Evolutionary conservation across 208 protist genomes (phyloP), one percentile per base, ranked within the genome.

Genomic region (Crithidia mellificae): DNA sequence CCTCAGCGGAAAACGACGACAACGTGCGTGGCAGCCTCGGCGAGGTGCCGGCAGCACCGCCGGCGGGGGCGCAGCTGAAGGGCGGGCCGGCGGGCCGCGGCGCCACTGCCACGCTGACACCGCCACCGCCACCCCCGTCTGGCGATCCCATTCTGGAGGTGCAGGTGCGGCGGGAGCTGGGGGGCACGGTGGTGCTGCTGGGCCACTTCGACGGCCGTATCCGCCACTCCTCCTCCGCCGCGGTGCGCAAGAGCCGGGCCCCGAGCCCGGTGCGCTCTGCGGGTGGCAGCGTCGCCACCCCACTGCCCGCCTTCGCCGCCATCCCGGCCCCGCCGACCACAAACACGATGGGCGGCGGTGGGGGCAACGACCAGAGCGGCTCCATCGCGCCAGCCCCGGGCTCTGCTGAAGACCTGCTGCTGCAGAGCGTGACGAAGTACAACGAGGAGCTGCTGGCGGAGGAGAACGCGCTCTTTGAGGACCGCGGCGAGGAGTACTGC

Each of bases 151-250:
- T 49, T 69, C 55, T 87, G 7, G 77, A 83, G 54, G 76, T 72
- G 25, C 70, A 88, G 54, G 68, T 84, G 25, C 76, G 78, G 1
- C 72, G 55, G 0, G 87, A 90, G 61, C 63, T 89, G 25, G 82
- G 80, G 32, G 74, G 74, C 15, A 56, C 80, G 17, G 64, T 90
- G 27, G 68, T 83, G 15, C 58, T 93, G 44, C 77, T 93, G 1
- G 74, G 72, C 51, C 75, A 80, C 54, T 77, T 77, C 54, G 64
- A 79, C 50, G 50, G 47, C 29, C 74, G 70, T 30, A 44, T 68
- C 8, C 55, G 54, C 9, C 54, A 50, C 36, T 52, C 58, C 50
- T 25, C 64, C 47, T 68, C 64, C 6, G 44, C 59, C 1, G 77
- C 63, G 11, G 55, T 57, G 34, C 46, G 55, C 36, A 63, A 59